These are phyloP conservation scores for Ophiostoma sp. DNA, from an alignment of 2,329 filamentous ascomycete genomes.

Conservation along the genomic window DNA sequence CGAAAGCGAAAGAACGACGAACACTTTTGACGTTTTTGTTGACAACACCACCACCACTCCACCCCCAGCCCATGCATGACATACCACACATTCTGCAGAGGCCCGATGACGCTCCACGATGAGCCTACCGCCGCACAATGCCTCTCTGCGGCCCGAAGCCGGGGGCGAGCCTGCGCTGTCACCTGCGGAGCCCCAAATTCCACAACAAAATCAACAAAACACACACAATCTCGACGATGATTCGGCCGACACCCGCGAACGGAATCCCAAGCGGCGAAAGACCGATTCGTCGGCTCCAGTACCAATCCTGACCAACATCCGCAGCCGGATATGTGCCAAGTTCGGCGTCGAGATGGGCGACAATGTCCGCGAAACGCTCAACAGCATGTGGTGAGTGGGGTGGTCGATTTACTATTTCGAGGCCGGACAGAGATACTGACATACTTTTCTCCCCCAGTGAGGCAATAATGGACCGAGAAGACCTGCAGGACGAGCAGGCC, in stretches of 20 bases:
- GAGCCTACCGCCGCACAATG: conserved; percentile 25
- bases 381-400: conserved; percentile 23
- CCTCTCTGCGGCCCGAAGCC: conserved; percentile 11
- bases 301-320: conserved; percentile 8
- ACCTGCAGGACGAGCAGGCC: conserved; percentile 2
- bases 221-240: conserved; percentile 19
- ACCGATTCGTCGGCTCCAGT: conserved; percentile 11
- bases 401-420: background rate
- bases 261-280: conserved; percentile 27
- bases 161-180: conserved; percentile 15
- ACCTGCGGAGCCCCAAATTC: conserved; percentile 6
- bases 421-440: no score
- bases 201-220: conserved; percentile 11
- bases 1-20: background rate
- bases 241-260: conserved; percentile 19
- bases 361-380: conserved; percentile 16
- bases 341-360: conserved; percentile 21
- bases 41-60: background rate
- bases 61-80: background rate
- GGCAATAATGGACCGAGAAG: background rate
- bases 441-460: background rate
- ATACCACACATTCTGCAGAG: background rate
- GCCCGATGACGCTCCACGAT: conserved; percentile 23
- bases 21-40: background rate
- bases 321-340: conserved; percentile 13